These are phyloP conservation scores for Pyrrhoderma lamaoense DNA, from an alignment of 1,284 basidiomycete species.

Conservation along the genomic window DNA sequence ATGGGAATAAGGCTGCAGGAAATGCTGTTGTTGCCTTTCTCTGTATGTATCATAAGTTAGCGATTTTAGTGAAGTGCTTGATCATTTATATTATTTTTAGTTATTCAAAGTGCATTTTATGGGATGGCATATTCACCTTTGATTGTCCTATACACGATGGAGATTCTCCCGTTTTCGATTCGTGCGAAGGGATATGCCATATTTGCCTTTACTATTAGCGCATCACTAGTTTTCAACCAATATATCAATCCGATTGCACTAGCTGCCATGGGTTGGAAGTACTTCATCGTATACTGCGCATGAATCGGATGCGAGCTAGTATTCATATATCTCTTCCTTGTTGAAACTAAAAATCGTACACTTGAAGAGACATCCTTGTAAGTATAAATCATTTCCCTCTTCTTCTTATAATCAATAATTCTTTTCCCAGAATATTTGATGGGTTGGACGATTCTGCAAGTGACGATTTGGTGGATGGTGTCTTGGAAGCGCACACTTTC, in stretches of 20 bases:
- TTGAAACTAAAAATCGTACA: slow-evolving; percentile 22
- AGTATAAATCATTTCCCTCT: slow-evolving; percentile 1
- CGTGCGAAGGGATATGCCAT: slow-evolving; percentile 28
- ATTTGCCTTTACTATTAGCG: slow-evolving; percentile 23
- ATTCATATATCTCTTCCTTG: slow-evolving; percentile 25
- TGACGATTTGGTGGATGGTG: too few species aligned
- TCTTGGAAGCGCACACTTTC: too few species aligned
- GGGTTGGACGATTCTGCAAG: slow-evolving; percentile 17
- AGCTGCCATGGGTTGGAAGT: slow-evolving; percentile 28
- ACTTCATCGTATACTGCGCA: slow-evolving; percentile 26
- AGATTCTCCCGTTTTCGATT: slow-evolving; percentile 32
- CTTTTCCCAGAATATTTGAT: slow-evolving; percentile 17
- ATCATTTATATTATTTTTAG: background rate
- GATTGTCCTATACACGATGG: slow-evolving; percentile 28
- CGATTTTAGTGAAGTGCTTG: slow-evolving; percentile 2
- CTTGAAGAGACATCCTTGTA: slow-evolving; percentile 19
- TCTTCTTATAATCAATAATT: background rate
- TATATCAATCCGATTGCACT: slow-evolving; percentile 30
- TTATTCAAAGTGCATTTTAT: slow-evolving; percentile 27
- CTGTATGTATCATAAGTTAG: slow-evolving; percentile 23
- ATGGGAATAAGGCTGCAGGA: slow-evolving; percentile 21
- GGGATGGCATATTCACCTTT: slow-evolving; percentile 23
- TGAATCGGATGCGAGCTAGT: slow-evolving; percentile 30
- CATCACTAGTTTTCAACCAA: slow-evolving; percentile 34
- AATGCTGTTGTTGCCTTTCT: slow-evolving; percentile 30